Evolutionary conservation across 345 rosid genomes (phyloP).

Genomic region (Durio zibethinus): DNA sequence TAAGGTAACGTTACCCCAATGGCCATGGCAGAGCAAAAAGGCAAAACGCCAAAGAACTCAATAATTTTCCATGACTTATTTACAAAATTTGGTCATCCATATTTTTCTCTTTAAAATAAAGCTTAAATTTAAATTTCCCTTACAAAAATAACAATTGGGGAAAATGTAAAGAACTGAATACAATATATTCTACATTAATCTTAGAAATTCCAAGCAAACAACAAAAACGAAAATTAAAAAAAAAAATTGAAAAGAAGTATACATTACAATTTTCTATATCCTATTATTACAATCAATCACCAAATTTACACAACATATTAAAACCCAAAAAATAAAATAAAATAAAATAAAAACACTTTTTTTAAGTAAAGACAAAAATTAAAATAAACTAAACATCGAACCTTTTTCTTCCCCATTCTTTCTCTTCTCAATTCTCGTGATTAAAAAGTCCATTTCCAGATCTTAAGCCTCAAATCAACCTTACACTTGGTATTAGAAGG

Average conservation of each 20-base stretch:
- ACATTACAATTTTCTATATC: not conserved
- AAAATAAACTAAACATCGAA: slow-evolving; percentile 4
- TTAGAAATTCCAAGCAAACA: not conserved
- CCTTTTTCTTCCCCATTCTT: slow-evolving; percentile 3
- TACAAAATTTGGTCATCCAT: not conserved
- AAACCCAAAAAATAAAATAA: not conserved
- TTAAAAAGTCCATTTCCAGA: slow-evolving; percentile 83
- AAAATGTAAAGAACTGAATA: not conserved
- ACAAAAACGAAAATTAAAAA: not conserved
- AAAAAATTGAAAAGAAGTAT: not conserved
- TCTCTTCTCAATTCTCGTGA: not conserved
- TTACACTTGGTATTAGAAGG: slow-evolving; percentile 61
- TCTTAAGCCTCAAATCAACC: slow-evolving; percentile 73
- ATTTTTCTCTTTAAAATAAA: not conserved
- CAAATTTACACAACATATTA: slow-evolving; percentile 14
- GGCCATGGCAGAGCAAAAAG: not conserved
- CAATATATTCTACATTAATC: not conserved
- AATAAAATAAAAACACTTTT: not conserved
- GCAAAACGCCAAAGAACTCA: not conserved
- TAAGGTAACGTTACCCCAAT: not conserved
- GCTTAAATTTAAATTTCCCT: not conserved
- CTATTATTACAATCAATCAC: slow-evolving; percentile 5
- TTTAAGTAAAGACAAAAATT: not conserved
- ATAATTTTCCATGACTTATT: not conserved
- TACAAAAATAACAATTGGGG: not conserved